Conservation (phyloP, 2,329 filamentous ascomycete species). For the Orbilia javanica region DNA sequence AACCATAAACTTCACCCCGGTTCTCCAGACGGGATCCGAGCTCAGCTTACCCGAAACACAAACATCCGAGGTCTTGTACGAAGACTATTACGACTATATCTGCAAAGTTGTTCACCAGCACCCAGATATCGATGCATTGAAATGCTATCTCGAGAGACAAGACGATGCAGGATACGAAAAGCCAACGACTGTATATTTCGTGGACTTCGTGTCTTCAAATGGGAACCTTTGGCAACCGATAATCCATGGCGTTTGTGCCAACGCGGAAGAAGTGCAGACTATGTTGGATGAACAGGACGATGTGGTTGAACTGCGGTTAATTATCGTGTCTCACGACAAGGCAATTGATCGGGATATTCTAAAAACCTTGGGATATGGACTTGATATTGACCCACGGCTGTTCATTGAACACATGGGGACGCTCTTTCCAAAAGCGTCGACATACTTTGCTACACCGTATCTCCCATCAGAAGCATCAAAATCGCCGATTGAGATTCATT, state of each 20-base stretch:
- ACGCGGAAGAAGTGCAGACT: conserved; percentile 40
- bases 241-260: conserved; percentile 49
- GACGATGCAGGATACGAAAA: conserved; percentile 6
- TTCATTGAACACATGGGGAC: conserved; percentile 57
- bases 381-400: conserved; percentile 51
- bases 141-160: conserved; percentile 42
- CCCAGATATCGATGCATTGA: conserved; percentile 49
- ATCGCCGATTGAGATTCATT: conserved; percentile 55
- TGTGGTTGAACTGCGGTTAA: conserved; percentile 36
- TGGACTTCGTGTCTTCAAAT: conserved; percentile 45
- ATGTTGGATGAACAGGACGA: conserved; percentile 54
- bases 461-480: conserved; percentile 46
- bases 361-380: conserved; percentile 50
- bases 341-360: conserved; percentile 47
- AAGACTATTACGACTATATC: conserved; percentile 53
- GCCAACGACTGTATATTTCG: conserved; percentile 32
- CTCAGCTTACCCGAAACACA: conserved; percentile 39
- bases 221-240: conserved; percentile 41
- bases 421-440: conserved; percentile 40
- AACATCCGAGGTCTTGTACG: conserved; percentile 20
- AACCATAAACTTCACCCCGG: conserved; percentile 42
- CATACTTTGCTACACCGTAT: conserved; percentile 55
- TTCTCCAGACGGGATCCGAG: conserved; percentile 22
- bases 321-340: conserved; percentile 53
- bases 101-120: conserved; percentile 50